phyloP scores from a whole-genome alignment of 2,329 filamentous ascomycete genomes.

The Aspergillus sp. region DNA sequence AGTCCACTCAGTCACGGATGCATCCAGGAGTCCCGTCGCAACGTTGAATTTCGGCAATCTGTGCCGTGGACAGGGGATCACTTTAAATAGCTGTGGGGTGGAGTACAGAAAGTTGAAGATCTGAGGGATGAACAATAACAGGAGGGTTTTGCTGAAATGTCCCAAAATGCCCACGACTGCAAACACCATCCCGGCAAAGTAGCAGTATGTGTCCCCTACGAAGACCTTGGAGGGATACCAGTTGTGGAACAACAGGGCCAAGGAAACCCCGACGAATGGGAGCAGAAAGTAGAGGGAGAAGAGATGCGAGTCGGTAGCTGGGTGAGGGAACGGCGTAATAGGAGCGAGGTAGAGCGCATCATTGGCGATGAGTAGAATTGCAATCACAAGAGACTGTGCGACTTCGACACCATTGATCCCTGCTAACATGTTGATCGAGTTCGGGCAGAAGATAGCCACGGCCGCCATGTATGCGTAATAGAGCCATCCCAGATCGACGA shows the following conservation, averaged over 20 bases:
- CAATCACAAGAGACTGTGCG: conserved; percentile 87
- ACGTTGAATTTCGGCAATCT: conserved; percentile 86
- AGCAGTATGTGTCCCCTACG: conserved; percentile 98
- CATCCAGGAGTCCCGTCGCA: conserved; percentile 78
- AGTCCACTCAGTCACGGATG: conserved; percentile 76
- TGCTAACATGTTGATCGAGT: conserved; percentile 99
- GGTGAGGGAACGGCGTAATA: conserved; percentile 78
- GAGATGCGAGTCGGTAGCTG: conserved; percentile 90
- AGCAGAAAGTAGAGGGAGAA: conserved; percentile 94
- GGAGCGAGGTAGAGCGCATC: conserved; percentile 78
- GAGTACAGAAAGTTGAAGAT: conserved; percentile 97
- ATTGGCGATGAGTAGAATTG: conserved; percentile 77
- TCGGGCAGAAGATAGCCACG: conserved; percentile 94
- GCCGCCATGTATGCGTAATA: conserved; percentile 98
- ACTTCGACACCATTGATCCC: conserved; percentile 99
- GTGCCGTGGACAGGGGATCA: conserved; percentile 91
- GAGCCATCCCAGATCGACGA: conserved; percentile 75
- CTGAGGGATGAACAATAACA: conserved; percentile 87
- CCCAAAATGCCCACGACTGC: conserved; percentile 94
- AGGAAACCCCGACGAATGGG: conserved; percentile 88
- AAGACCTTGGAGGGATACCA: conserved; percentile 96
- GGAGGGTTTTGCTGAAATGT: conserved; percentile 95
- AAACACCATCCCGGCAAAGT: conserved; percentile 99
- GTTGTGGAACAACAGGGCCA: conserved; percentile 84
- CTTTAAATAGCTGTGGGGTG: conserved; percentile 80